These are phyloP conservation scores for Cyclotella choctawhatcheeana DNA, from an alignment of 108 stramenopile genomes.

Conservation along the genomic window DNA sequence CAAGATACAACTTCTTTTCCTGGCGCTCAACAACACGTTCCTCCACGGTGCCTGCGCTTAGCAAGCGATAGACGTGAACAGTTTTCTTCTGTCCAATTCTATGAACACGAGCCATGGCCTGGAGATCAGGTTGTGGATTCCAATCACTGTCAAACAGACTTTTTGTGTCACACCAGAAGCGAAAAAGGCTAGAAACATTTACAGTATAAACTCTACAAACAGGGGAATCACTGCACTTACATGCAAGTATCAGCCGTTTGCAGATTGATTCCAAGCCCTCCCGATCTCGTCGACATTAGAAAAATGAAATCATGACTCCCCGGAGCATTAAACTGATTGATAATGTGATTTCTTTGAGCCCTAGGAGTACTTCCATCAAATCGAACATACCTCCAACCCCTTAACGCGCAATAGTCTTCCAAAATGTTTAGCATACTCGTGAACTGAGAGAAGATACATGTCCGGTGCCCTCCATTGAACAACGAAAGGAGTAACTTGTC, in stretches of 20 bases:
- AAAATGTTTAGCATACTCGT: conserved; percentile 88
- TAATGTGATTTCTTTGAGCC: conserved; percentile 82
- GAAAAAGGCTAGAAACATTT: no score
- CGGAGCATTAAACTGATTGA: conserved; percentile 89
- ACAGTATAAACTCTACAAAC: no score
- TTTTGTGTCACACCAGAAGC: no score
- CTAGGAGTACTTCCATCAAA: conserved; percentile 81
- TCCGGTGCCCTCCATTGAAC: conserved; percentile 76
- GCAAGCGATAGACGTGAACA: conserved; percentile 88
- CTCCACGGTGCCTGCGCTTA: conserved; percentile 88
- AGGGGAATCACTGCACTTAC: no score
- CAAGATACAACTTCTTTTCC: conserved; percentile 83
- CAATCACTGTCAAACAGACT: conserved; percentile 81
- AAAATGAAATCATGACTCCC: conserved; percentile 80
- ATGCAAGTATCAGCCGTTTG: conserved; percentile 95
- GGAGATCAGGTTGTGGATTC: conserved; percentile 93
- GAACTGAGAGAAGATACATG: conserved; percentile 93
- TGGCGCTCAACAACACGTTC: conserved; percentile 86
- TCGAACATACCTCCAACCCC: conserved; percentile 83
- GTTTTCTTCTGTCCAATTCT: conserved; percentile 93
- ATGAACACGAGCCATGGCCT: conserved; percentile 95
- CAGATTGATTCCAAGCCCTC: conserved; percentile 94
- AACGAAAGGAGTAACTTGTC: conserved; percentile 75
- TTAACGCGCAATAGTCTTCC: conserved; percentile 80
- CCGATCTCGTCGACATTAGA: conserved; percentile 93